Conservation (phyloP, 2,329 filamentous ascomycete genomes). For the Nigrograna mackinnonii region DNA sequence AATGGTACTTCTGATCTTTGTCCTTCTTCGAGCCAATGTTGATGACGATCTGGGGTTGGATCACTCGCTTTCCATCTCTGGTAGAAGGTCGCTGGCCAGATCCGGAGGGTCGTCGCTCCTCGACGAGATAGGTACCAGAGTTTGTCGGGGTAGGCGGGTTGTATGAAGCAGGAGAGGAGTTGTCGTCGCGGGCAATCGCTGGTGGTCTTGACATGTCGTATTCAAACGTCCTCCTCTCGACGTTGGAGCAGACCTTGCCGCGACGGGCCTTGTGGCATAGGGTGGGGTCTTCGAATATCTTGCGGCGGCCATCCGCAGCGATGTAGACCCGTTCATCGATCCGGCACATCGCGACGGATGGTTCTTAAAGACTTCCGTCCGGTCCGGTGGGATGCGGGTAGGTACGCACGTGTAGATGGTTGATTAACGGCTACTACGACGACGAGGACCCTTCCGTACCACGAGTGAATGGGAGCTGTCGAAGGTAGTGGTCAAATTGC, state of each 20-base stretch:
- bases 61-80: conserved; percentile 19
- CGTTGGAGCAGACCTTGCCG: conserved; percentile 26
- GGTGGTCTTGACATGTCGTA: conserved; percentile 21
- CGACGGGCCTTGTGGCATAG: conserved; percentile 26
- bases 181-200: conserved; percentile 22
- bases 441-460: no score
- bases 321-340: conserved; percentile 35
- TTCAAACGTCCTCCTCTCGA: conserved; percentile 23
- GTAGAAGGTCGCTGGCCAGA: conserved; percentile 28
- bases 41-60: conserved; percentile 33
- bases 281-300: conserved; percentile 25
- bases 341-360: conserved; percentile 30
- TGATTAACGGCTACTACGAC: no score
- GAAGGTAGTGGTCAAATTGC: no score
- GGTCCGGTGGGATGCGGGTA: no score
- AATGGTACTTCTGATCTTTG: conserved; percentile 27
- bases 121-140: conserved; percentile 23
- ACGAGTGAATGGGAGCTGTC: no score
- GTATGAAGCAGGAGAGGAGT: conserved; percentile 29
- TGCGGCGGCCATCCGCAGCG: conserved; percentile 23
- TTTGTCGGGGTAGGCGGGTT: conserved; percentile 35
- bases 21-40: conserved; percentile 27
- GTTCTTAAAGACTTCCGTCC: no score
- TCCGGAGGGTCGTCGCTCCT: conserved; percentile 26
- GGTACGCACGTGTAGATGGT: no score